Evolutionary conservation across 495 filamentous ascomycete species (phyloP), one percentile per base, ranked within the genome.

Genomic region (Talaromyces proteolyticus): DNA sequence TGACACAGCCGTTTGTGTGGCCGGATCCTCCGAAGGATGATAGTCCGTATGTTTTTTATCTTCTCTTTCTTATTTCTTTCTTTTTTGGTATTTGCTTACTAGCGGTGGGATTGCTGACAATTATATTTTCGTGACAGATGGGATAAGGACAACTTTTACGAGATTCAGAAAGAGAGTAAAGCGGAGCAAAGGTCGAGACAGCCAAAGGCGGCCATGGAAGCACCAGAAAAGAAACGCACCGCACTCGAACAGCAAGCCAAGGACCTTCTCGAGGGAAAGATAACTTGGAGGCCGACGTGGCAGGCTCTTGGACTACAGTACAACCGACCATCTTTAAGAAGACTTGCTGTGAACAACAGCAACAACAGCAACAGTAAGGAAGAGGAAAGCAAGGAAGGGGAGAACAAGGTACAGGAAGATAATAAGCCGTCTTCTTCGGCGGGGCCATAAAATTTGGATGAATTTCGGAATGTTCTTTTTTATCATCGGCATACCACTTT

Each of bases 1-100:
- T 96, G 72, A 77, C 72, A 26, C 65, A 81, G 74, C 87, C 89
- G 34, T 96, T 96, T 75, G 80, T 84, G 50, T 96, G 87, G 82
- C 91, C 91, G 6, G 73, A 80, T 51, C 67, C 65, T 57, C 83
- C 83, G 17, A 65, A 74, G 55, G 76, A 86, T 56, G 67, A 75
- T 47, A 57, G 65, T 48, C 54, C 63, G 77, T 87, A 78, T 52
- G 80, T 52, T 10, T 45, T 21, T 49, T 14, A 44, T 36, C n/a
- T 4, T 36, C 25, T 42, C 2, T 40, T 5, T 49, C 20, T 25
- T 36, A 17, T 22, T 49, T 10, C 1, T 36, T 20, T 43, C 14
- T 25, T 47, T 54, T 18, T 57, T 54, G 34, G 37, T n/a, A n/a
- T n/a, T n/a, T n/a, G n/a, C n/a, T n/a, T n/a, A n/a, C n/a, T n/a